A percentile compares a stretch with the other conserved stretches of the same genome.
These are phyloP conservation scores for Kodamaea fukazawae DNA, from an alignment of 805 yeast species.

Conservation along the genomic window DNA sequence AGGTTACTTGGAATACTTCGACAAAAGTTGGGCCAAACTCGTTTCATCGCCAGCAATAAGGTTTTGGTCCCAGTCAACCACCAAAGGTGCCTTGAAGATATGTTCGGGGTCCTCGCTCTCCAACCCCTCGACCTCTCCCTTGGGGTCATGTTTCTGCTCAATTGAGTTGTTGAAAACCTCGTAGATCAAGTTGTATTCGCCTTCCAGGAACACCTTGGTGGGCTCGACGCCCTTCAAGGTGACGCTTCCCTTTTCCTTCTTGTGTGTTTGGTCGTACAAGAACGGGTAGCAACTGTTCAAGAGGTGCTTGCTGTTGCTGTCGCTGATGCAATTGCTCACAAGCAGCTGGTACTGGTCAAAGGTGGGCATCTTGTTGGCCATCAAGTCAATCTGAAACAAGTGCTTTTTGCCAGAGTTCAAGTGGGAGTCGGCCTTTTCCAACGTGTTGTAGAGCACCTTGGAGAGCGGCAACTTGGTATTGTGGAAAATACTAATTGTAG, in stretches of 20 bases:
- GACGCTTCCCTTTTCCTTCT: slow-evolving; percentile 16
- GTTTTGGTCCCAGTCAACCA: slow-evolving; percentile 48
- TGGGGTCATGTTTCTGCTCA: slow-evolving; percentile 17
- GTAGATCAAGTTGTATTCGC: slow-evolving; percentile 37
- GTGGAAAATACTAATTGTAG: slow-evolving; percentile 42
- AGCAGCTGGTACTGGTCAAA: slow-evolving; percentile 37
- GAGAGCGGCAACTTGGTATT: slow-evolving; percentile 34
- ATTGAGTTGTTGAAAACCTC: slow-evolving; percentile 29
- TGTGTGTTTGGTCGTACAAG: slow-evolving; percentile 24
- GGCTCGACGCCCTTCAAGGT: slow-evolving; percentile 21
- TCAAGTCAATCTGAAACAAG: slow-evolving; percentile 35
- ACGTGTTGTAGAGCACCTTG: slow-evolving; percentile 26
- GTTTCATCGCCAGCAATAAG: slow-evolving; percentile 37
- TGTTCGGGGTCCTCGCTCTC: slow-evolving; percentile 30
- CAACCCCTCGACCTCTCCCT: slow-evolving; percentile 19
- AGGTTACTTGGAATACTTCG: slow-evolving; percentile 20
- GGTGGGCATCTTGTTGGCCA: slow-evolving; percentile 41
- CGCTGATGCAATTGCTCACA: slow-evolving; percentile 24
- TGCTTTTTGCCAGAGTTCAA: slow-evolving; percentile 28
- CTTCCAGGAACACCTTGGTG: slow-evolving; percentile 32
- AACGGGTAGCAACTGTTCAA: slow-evolving; percentile 38
- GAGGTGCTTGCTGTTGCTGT: slow-evolving; percentile 21
- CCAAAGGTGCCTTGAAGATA: slow-evolving; percentile 39
- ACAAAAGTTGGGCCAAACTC: slow-evolving; percentile 28
- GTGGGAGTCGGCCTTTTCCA: slow-evolving; percentile 29